Evolutionary conservation across 2,329 filamentous ascomycete genomes (phyloP).

Genomic region (Zasmidium citrigriseum): DNA sequence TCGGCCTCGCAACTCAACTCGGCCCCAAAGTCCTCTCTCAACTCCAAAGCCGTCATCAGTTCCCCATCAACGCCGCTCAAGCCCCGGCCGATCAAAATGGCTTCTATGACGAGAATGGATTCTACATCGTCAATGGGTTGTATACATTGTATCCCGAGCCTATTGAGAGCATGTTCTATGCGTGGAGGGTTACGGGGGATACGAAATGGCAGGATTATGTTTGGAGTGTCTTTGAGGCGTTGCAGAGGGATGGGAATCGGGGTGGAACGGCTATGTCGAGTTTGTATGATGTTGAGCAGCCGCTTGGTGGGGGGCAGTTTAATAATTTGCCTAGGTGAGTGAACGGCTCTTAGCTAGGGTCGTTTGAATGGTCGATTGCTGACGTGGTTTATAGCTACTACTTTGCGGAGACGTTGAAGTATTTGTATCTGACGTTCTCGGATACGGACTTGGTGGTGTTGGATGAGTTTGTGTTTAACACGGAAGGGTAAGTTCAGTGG

Average conservation of each 20-base stretch:
- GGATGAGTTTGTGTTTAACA: slow-evolving; percentile 53
- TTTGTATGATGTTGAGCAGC: slow-evolving; percentile 16
- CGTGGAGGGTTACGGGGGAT: slow-evolving; percentile 12
- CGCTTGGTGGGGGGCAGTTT: slow-evolving; percentile 44
- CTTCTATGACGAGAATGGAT: slow-evolving; percentile 58
- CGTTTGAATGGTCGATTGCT: no score
- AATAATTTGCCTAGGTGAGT: slow-evolving; percentile 58
- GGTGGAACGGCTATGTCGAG: slow-evolving; percentile 17
- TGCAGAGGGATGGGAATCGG: slow-evolving; percentile 15
- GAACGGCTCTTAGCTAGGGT: no score
- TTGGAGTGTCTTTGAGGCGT: slow-evolving; percentile 12
- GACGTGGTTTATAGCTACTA: slow-evolving; percentile 62
- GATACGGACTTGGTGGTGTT: slow-evolving; percentile 44
- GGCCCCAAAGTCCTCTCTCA: not conserved
- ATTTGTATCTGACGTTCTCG: slow-evolving; percentile 51
- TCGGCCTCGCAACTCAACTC: not conserved
- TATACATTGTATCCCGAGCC: slow-evolving; percentile 54
- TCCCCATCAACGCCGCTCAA: not conserved
- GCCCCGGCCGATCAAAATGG: slow-evolving; percentile 59
- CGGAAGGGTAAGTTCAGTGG: no score
- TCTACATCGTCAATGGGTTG: not conserved
- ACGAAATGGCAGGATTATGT: slow-evolving; percentile 19
- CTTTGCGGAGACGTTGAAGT: slow-evolving; percentile 60
- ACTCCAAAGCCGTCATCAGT: not conserved
- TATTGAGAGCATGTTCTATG: slow-evolving; percentile 18